phyloP scores from a whole-genome alignment of 768 basidiomycete genomes.

The Trametes gibbosa region DNA sequence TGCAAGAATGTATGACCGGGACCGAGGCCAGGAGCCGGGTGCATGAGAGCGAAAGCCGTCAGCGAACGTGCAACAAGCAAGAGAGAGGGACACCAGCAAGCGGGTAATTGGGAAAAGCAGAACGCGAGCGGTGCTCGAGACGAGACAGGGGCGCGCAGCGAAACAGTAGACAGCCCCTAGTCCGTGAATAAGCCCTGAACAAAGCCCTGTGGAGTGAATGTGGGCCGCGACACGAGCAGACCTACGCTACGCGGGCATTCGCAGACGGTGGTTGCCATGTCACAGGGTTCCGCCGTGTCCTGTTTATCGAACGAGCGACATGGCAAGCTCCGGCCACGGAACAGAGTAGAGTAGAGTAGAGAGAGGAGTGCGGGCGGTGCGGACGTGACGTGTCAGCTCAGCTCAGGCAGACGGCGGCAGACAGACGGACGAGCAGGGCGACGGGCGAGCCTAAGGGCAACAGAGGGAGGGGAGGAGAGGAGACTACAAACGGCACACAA shows the following conservation, averaged over 20 bases:
- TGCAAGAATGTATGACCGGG: constrained; percentile 41
- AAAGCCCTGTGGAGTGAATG: constrained; percentile 10
- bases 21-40: constrained; percentile 8
- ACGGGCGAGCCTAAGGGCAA: constrained; percentile 23
- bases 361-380: not conserved
- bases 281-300: constrained; percentile 1
- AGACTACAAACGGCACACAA: constrained; percentile 11
- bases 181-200: constrained; percentile 1
- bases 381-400: constrained; percentile 7
- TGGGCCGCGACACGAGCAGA: not conserved
- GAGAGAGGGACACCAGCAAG: constrained; percentile 20
- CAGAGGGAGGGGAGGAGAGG: constrained; percentile 45
- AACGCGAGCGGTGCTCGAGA: not conserved
- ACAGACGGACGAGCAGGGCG: constrained; percentile 6
- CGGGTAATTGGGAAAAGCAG: constrained; percentile 3
- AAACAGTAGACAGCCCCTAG: constrained; percentile 3
- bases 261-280: constrained; percentile 16
- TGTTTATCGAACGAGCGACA: constrained; percentile 1
- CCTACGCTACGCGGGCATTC: not conserved
- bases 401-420: constrained; percentile 10
- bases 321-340: constrained; percentile 17
- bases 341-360: not conserved
- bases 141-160: not conserved
- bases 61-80: constrained; percentile 12
- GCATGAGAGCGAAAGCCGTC: constrained; percentile 18